Evolutionary conservation across 1,284 basidiomycete genomes (phyloP).

Genomic region (Ustilago xerochloae): DNA sequence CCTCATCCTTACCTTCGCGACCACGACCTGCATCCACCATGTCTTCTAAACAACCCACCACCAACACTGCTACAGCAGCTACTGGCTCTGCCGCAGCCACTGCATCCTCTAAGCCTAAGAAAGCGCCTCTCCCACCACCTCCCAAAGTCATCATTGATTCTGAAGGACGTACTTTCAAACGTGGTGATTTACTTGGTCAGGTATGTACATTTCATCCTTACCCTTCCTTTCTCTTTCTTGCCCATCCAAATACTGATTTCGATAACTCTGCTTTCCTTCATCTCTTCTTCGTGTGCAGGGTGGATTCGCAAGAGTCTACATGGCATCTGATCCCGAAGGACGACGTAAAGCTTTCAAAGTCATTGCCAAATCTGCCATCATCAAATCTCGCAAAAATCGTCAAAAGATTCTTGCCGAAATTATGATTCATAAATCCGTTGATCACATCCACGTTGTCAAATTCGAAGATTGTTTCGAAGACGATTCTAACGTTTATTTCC

Average conservation of each 20-base stretch:
- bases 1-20: slow-evolving; percentile 23
- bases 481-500: slow-evolving; percentile 94
- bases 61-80: slow-evolving; percentile 7
- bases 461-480: slow-evolving; percentile 98
- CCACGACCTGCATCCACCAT: slow-evolving; percentile 29
- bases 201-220: slow-evolving; percentile 18
- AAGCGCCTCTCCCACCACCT: slow-evolving; percentile 59
- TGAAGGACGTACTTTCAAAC: slow-evolving; percentile 49
- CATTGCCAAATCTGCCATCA: slow-evolving; percentile 68
- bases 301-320: slow-evolving; percentile 68
- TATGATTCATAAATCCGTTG: slow-evolving; percentile 91
- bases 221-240: not conserved
- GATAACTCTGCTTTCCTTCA: not conserved
- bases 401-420: slow-evolving; percentile 93
- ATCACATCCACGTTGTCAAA: slow-evolving; percentile 90
- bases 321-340: slow-evolving; percentile 61
- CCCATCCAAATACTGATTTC: not conserved
- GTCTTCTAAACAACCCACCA: slow-evolving; percentile 11
- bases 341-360: slow-evolving; percentile 70
- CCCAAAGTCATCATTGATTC: slow-evolving; percentile 62
- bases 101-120: slow-evolving; percentile 45
- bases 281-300: slow-evolving; percentile 57
- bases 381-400: slow-evolving; percentile 69
- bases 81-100: slow-evolving; percentile 13
- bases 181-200: slow-evolving; percentile 60